These are phyloP conservation scores for Geotrichum ghanense DNA, from an alignment of 805 yeast species.

Conservation along the genomic window DNA sequence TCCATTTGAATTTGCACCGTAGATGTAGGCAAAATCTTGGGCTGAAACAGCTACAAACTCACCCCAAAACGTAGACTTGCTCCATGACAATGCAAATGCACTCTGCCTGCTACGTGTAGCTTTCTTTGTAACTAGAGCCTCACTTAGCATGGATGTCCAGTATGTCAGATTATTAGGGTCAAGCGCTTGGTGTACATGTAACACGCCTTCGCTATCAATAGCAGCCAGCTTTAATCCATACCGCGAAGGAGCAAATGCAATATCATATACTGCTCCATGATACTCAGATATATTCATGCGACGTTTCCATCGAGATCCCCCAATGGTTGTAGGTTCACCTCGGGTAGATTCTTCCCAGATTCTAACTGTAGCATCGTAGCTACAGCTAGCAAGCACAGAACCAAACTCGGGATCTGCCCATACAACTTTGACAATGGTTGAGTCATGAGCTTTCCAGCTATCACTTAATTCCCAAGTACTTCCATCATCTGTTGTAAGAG, in stretches of 20 bases:
- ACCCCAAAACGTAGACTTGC: slow-evolving; percentile 70
- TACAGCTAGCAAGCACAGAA: slow-evolving; percentile 73
- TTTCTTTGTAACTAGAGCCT: slow-evolving; percentile 45
- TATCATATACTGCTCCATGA: slow-evolving; percentile 79
- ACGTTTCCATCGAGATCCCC: slow-evolving; percentile 77
- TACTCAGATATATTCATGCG: slow-evolving; percentile 74
- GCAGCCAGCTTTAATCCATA: slow-evolving; percentile 73
- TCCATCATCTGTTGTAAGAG: slow-evolving; percentile 20
- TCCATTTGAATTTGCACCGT: slow-evolving; percentile 40
- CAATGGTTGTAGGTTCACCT: slow-evolving; percentile 43
- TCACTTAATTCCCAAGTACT: slow-evolving; percentile 77
- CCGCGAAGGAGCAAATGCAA: slow-evolving; percentile 81
- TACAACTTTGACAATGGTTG: slow-evolving; percentile 65
- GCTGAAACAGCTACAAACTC: slow-evolving; percentile 81
- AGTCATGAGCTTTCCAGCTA: slow-evolving; percentile 93
- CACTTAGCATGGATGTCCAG: slow-evolving; percentile 72
- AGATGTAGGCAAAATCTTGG: slow-evolving; percentile 78
- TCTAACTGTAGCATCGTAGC: slow-evolving; percentile 80
- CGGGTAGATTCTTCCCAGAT: slow-evolving; percentile 86
- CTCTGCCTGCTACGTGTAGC: slow-evolving; percentile 77
- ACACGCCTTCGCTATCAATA: slow-evolving; percentile 79
- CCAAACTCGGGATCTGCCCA: slow-evolving; percentile 97
- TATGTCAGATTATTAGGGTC: slow-evolving; percentile 80
- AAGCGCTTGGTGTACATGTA: slow-evolving; percentile 75
- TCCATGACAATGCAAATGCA: slow-evolving; percentile 81